phyloP scores from a whole-genome alignment of 352 stramenopile species.

The Elongisporangium senticosum region DNA sequence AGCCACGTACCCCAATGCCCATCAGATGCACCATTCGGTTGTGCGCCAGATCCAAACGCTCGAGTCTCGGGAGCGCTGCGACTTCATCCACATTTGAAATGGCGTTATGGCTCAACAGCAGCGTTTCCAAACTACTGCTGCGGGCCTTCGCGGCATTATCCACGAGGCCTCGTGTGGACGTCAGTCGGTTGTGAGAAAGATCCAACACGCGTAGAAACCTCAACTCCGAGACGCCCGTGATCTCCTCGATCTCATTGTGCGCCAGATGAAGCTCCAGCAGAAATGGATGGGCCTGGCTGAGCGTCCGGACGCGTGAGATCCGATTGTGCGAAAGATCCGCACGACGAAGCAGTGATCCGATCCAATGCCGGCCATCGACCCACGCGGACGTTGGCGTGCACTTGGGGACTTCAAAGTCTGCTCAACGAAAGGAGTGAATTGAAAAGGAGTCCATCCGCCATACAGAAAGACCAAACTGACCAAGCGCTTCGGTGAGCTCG shows the following conservation, averaged over 20 bases:
- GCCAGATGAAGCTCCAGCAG: slow-evolving; percentile 57
- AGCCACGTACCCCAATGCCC: slow-evolving; percentile 37
- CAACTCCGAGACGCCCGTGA: slow-evolving; percentile 42
- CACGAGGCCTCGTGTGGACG: slow-evolving; percentile 31
- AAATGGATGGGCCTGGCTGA: slow-evolving; percentile 48
- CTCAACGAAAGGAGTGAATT: not conserved
- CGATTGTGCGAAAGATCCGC: slow-evolving; percentile 45
- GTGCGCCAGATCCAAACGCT: slow-evolving; percentile 44
- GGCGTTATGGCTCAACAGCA: slow-evolving; percentile 55
- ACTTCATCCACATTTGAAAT: slow-evolving; percentile 42
- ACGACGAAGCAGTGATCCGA: slow-evolving; percentile 56
- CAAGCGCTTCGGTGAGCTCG: slow-evolving; percentile 43
- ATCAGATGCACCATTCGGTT: slow-evolving; percentile 41
- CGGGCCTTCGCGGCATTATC: not conserved
- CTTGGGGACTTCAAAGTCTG: slow-evolving; percentile 53
- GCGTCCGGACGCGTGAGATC: slow-evolving; percentile 46
- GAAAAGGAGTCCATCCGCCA: not conserved
- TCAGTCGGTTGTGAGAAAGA: slow-evolving; percentile 61
- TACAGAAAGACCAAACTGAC: slow-evolving; percentile 1
- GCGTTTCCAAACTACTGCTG: slow-evolving; percentile 30
- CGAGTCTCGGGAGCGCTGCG: slow-evolving; percentile 36
- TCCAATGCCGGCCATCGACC: slow-evolving; percentile 48
- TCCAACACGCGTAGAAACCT: slow-evolving; percentile 64
- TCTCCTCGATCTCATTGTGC: slow-evolving; percentile 47
- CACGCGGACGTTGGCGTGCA: slow-evolving; percentile 50